Base-by-base conservation (phyloP, 106 monocot species). In the Apostasia ramifera region DNA sequence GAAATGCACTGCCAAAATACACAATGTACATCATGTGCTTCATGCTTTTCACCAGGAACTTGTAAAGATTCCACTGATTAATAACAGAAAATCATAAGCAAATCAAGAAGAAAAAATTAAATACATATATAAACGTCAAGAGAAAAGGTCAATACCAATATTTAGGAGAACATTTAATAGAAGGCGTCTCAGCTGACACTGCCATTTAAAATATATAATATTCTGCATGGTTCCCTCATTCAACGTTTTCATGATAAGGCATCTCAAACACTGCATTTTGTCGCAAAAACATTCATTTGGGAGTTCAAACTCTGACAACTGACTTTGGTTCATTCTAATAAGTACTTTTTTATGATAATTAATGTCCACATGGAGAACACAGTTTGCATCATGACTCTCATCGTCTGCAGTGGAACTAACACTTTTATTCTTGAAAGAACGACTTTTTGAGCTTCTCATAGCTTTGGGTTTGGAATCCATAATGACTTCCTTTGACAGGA, bases 11-110 rank as follows among this genome's bases (percentile, higher is more conserved):
- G 74, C 79, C 78, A 75, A 78, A 84, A 88, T 44, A 74, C 59
- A 53, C 84, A 59, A 73, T 95, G 95, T 45, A 88, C 76, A 71
- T 82, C 77, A 78, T 88, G 91, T 48, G 59, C 66, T 53, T 76
- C 71, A 74, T 70, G 75, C n/a, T 57, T 77, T 53, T 58, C 70
- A 44, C 69, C 55, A 12, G 49, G 51, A 75, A 66, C 66, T 4
- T 63, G 73, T 52, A 74, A 76, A 63, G 78, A 88, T 78, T 57
- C 81, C 55, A 81, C 91, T 95, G 69, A 68, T 64, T 68, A 82
- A 78, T 47, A 76, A 79, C 51, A 56, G 38, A 61, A 76, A 8
- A 70, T 1, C 45, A 55, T 3, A 49, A 61, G 45, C 2, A 51
- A 40, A 57, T 14, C 38, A 9, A 55, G 6, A 52, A 38, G 1